Conservation (phyloP, 257 asterid genomes). For the Solanum etuberosum region DNA sequence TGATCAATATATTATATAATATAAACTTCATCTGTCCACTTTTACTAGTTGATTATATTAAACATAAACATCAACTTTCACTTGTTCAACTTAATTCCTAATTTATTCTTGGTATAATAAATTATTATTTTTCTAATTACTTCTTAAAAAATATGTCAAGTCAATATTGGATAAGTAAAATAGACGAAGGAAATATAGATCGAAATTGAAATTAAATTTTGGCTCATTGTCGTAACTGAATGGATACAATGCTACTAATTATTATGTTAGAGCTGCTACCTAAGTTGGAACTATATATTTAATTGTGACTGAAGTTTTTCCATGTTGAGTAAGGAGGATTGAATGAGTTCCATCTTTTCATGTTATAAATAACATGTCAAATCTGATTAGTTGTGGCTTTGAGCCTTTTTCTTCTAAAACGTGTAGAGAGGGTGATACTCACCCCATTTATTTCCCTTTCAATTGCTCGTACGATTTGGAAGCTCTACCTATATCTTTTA, state of each 20-base stretch:
- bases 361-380: not conserved
- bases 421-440: not conserved
- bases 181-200: not conserved
- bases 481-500: not conserved
- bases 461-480: not conserved
- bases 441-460: too few species aligned
- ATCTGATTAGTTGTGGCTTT: not conserved
- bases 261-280: not conserved
- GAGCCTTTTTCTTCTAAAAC: not conserved
- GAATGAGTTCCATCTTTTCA: not conserved
- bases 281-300: not conserved
- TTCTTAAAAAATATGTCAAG: not conserved
- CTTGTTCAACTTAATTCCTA: too few species aligned
- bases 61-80: too few species aligned
- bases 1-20: not conserved
- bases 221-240: not conserved
- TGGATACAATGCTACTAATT: not conserved
- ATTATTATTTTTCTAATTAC: too few species aligned
- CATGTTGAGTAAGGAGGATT: not conserved
- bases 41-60: not conserved
- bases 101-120: too few species aligned
- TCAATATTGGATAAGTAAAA: too few species aligned
- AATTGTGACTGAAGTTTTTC: not conserved
- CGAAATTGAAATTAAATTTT: not conserved
- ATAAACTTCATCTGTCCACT: not conserved